Evolutionary conservation across 2,329 filamentous ascomycete species (phyloP).

Genomic region (Phaeosphaeriaceae sp.): DNA sequence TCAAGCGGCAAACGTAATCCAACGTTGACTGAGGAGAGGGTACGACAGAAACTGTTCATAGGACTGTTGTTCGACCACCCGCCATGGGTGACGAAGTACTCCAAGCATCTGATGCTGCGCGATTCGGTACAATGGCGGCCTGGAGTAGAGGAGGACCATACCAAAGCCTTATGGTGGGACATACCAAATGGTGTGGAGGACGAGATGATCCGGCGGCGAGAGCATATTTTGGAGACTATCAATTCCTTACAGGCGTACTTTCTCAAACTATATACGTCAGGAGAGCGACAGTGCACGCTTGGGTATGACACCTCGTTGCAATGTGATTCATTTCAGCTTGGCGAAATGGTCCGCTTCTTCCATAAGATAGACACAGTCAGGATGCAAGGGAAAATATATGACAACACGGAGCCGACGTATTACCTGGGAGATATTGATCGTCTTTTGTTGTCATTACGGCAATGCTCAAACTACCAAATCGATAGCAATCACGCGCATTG

Average conservation of each 20-base stretch:
- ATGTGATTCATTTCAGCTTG: constrained; percentile 80
- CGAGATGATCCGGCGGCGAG: constrained; percentile 70
- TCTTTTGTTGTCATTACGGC: constrained; percentile 66
- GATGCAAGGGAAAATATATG: constrained; percentile 55
- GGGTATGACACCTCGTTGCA: constrained; percentile 75
- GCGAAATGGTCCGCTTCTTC: constrained; percentile 77
- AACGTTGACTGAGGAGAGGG: constrained; percentile 64
- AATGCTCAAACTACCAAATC: constrained; percentile 75
- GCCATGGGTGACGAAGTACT: constrained; percentile 65
- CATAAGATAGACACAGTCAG: constrained; percentile 65
- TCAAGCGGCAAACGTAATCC: constrained; percentile 49
- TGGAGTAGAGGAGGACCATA: constrained; percentile 45
- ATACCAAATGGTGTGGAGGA: constrained; percentile 73
- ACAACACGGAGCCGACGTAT: constrained; percentile 51
- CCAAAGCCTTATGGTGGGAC: constrained; percentile 71
- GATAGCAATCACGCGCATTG: constrained; percentile 77
- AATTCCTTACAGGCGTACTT: constrained; percentile 74
- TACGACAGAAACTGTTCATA: constrained; percentile 73
- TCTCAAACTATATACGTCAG: constrained; percentile 69
- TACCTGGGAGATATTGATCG: constrained; percentile 67
- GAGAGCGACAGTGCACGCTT: constrained; percentile 71
- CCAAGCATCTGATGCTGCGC: constrained; percentile 69
- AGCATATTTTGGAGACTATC: constrained; percentile 71
- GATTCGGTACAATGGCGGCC: constrained; percentile 67
- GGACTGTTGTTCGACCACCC: constrained; percentile 70